Evolutionary conservation across 2,329 filamentous ascomycete genomes (phyloP), one percentile per base, ranked within the genome.

Genomic region (Xylaria sp.): DNA sequence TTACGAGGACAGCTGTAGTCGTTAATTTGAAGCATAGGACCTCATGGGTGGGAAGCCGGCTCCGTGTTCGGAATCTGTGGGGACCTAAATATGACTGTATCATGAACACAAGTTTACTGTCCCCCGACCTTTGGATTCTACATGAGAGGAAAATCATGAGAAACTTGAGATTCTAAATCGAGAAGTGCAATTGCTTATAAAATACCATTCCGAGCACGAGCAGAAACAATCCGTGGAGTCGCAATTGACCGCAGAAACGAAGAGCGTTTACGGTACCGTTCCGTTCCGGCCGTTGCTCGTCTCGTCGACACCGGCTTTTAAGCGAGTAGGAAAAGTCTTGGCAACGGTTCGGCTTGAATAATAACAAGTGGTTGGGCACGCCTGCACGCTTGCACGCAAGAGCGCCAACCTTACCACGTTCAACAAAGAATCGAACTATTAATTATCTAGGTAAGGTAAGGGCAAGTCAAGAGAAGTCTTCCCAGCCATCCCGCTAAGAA

Each of bases 281-380:
- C 15, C 23, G 9, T 39, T n/a, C 41, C 8, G 10, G 34, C n/a
- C 15, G 50, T 18, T 20, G 37, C 23, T 20, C 39, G 39, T 18
- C 39, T 44, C 25, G 23, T 20, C 23, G 23, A 25, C 23, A n/a
- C 39, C 39, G 39, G 37, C 32, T 37, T 9, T 37, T 28, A 58
- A 58, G 39, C 25, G 25, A 46, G 56, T 3, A 28, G 28, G 32
- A 23, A 48, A 28, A 58, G 37, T 58, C 56, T 44, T 58, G 56
- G 56, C 56, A 46, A 28, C 39, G 39, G 13, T 58, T 32, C 39
- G 32, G 15, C n/a, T 46, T 7, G 4, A 12, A 41, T 28, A 37
- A 37, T 37, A 37, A 58, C 39, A 10, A 15, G 56, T 58, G 56
- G 56, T 46, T 46, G 39, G 56, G 37, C 32, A 23, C 23, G 23